Evolutionary conservation across 2,329 filamentous ascomycete species (phyloP).

Genomic region (Dryadomyces quercus-mongolicae): DNA sequence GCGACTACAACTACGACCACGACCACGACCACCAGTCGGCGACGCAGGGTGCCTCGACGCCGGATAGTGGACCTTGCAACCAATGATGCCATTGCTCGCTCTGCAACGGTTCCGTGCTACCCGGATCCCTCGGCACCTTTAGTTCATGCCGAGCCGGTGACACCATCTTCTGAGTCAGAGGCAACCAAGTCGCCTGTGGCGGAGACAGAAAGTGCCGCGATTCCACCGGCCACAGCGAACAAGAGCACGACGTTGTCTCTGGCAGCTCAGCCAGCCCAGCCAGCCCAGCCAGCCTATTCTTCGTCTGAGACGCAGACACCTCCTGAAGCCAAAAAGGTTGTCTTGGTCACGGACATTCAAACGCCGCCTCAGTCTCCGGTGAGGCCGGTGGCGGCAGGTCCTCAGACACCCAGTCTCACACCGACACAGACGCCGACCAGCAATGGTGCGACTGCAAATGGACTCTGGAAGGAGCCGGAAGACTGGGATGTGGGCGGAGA

Average conservation of each 20-base stretch:
- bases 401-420: conserved; percentile 5
- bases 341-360: background rate
- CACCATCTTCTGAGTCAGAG: background rate
- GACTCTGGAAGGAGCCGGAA: conserved; percentile 27
- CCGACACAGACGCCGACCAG: conserved; percentile 7
- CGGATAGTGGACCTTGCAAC: conserved; percentile 54
- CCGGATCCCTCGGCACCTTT: conserved; percentile 10
- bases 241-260: background rate
- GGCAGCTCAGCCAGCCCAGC: conserved; percentile 18
- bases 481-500: conserved; percentile 62
- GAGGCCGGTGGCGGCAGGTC: background rate
- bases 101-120: background rate
- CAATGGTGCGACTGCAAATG: background rate
- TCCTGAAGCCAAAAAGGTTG: background rate
- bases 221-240: conserved; percentile 13
- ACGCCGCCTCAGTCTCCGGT: conserved; percentile 1
- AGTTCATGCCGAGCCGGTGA: conserved; percentile 4
- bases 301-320: conserved; percentile 18
- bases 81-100: conserved; percentile 21
- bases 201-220: conserved; percentile 20
- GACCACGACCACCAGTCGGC: conserved; percentile 29
- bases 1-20: conserved; percentile 41
- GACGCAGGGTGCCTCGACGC: conserved; percentile 46
- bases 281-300: conserved; percentile 24
- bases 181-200: conserved; percentile 1